phyloP scores from a whole-genome alignment of 2,329 filamentous ascomycete species.

The Teratosphaeria nubilosa region DNA sequence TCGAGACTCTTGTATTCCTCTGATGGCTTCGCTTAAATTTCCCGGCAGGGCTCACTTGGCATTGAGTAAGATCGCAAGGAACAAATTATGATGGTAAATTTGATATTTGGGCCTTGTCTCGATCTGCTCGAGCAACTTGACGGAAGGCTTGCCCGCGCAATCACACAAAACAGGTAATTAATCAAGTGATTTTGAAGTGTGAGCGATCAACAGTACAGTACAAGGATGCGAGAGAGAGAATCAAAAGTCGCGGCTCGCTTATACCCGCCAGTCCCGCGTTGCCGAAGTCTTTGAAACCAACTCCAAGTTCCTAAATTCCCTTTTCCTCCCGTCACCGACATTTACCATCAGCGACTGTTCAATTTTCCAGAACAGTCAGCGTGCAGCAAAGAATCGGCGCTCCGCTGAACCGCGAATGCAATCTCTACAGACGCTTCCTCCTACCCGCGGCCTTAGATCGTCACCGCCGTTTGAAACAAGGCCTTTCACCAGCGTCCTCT shows the following conservation, averaged over 20 bases:
- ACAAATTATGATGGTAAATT: background rate
- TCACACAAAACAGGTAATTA: background rate
- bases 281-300: background rate
- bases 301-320: background rate
- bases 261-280: background rate
- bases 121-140: too few species aligned
- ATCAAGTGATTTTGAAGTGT: background rate
- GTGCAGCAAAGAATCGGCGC: background rate
- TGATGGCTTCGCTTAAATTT: background rate
- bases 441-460: background rate
- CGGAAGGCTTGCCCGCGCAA: too few species aligned
- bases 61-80: background rate
- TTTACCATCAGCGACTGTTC: background rate
- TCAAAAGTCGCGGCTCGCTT: background rate
- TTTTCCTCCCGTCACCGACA: background rate
- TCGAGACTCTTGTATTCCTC: conserved; percentile 10
- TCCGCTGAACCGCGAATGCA: background rate
- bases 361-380: background rate
- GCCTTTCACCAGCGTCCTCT: background rate
- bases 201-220: background rate
- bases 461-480: background rate
- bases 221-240: background rate
- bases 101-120: background rate
- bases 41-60: background rate
- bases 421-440: background rate